Conservation (phyloP, 352 stramenopile species). For the Phytophthora vignae region DNA sequence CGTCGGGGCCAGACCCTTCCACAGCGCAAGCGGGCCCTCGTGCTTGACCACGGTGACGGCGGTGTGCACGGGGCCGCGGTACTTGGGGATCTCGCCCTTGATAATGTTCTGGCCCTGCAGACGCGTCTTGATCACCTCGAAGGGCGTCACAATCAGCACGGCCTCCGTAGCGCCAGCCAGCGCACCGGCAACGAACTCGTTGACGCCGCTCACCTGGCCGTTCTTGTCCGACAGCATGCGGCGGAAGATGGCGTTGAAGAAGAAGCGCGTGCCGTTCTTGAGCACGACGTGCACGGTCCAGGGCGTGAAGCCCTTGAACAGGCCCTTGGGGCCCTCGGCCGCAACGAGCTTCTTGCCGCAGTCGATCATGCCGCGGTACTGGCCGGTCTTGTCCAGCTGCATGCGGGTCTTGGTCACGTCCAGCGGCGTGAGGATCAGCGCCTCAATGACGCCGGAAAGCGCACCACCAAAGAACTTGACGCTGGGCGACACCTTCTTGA, state of each 20-base stretch:
- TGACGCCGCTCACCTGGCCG: slow-evolving; percentile 80
- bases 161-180: slow-evolving; percentile 95
- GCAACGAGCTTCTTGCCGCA: slow-evolving; percentile 83
- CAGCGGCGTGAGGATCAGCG: slow-evolving; percentile 84
- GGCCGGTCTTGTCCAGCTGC: slow-evolving; percentile 86
- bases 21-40: slow-evolving; percentile 95
- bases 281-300: slow-evolving; percentile 91
- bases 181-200: slow-evolving; percentile 92
- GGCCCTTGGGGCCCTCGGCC: slow-evolving; percentile 75
- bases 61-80: slow-evolving; percentile 92
- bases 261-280: slow-evolving; percentile 93
- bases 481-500: slow-evolving; percentile 73
- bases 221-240: slow-evolving; percentile 78
- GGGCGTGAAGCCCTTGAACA: slow-evolving; percentile 91
- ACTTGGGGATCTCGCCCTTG: slow-evolving; percentile 86
- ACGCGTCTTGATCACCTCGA: slow-evolving; percentile 98
- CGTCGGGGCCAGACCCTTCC: slow-evolving; percentile 96
- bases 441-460: slow-evolving; percentile 88
- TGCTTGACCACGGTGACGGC: slow-evolving; percentile 93
- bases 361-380: slow-evolving; percentile 91
- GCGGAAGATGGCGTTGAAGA: slow-evolving; percentile 90
- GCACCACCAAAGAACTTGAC: slow-evolving; percentile 87
- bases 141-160: slow-evolving; percentile 97
- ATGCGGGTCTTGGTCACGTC: slow-evolving; percentile 92
- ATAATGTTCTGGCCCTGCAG: slow-evolving; percentile 95